Evolutionary conservation across 352 stramenopile genomes (phyloP).

Genomic region (Phytopythium helicoides): DNA sequence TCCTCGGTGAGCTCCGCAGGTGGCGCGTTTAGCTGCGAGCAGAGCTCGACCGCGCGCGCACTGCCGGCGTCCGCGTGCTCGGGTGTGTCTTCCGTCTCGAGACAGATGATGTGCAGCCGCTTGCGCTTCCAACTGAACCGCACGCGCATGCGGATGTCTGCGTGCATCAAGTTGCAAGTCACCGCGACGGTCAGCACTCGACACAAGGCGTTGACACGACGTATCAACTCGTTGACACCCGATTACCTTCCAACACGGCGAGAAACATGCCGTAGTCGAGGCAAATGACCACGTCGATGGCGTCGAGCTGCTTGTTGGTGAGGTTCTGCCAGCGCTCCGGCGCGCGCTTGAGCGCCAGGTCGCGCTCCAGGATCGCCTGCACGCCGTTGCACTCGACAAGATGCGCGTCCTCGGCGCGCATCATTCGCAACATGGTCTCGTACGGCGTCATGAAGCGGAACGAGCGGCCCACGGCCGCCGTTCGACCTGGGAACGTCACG

Average conservation of each 20-base stretch:
- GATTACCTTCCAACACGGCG: constrained; percentile 68
- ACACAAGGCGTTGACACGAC: too few relatives aligned
- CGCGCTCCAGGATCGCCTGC: constrained; percentile 63
- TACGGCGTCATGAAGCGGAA: constrained; percentile 81
- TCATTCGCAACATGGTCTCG: constrained; percentile 43
- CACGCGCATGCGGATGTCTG: constrained; percentile 55
- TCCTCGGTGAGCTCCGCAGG: constrained; percentile 33
- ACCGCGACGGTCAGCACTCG: neutral
- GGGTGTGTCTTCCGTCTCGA: constrained; percentile 76
- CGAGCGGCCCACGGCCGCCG: constrained; percentile 23
- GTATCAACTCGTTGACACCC: too few relatives aligned
- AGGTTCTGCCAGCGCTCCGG: constrained; percentile 80
- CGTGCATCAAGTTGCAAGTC: neutral
- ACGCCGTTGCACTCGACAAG: constrained; percentile 66
- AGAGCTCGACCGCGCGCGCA: constrained; percentile 50
- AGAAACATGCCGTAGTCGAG: constrained; percentile 84
- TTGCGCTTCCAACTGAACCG: constrained; percentile 44
- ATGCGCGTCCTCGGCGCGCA: constrained; percentile 49
- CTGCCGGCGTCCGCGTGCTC: constrained; percentile 55
- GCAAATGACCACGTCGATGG: constrained; percentile 76
- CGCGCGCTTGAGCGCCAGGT: constrained; percentile 64
- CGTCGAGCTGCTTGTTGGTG: constrained; percentile 49
- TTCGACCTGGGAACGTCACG: constrained; percentile 59
- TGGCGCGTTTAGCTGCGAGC: constrained; percentile 34
- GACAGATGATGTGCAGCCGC: constrained; percentile 72